Percentiles rank a stretch among this genome's conserved stretches.
phyloP scores from a whole-genome alignment of 768 basidiomycete genomes.

The Pleurotus eryngii region DNA sequence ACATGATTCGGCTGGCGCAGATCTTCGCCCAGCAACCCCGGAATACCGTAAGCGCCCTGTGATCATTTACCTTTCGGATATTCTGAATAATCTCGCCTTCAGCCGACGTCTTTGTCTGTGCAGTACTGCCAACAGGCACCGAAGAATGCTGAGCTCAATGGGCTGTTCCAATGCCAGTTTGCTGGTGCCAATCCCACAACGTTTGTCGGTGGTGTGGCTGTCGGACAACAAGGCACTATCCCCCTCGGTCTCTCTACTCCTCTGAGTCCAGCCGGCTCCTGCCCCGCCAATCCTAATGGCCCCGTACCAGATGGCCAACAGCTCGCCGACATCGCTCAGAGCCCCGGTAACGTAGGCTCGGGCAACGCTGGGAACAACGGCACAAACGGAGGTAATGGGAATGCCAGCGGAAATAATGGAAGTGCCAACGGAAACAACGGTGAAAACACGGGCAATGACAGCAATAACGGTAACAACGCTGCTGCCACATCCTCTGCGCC shows the following conservation, averaged over 20 bases:
- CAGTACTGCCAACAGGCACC: constrained; percentile 56
- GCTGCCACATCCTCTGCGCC: constrained; percentile 13
- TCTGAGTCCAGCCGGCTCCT: constrained; percentile 45
- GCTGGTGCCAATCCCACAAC: constrained; percentile 38
- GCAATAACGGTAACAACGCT: constrained; percentile 16
- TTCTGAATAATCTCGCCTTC: not conserved
- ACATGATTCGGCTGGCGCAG: constrained; percentile 50
- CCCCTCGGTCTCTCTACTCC: constrained; percentile 42
- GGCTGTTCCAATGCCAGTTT: constrained; percentile 60
- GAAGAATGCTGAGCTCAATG: constrained; percentile 47
- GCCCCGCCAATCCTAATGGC: constrained; percentile 44
- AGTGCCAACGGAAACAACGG: constrained; percentile 11
- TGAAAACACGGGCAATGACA: constrained; percentile 13
- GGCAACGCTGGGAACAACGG: constrained; percentile 10
- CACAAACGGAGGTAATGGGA: constrained; percentile 3
- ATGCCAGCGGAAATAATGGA: constrained; percentile 11
- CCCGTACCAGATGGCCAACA: constrained; percentile 49
- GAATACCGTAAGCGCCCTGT: constrained; percentile 42
- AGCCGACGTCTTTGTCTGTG: constrained; percentile 42
- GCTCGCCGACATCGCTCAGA: constrained; percentile 29
- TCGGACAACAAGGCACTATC: constrained; percentile 48
- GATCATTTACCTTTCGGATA: not conserved
- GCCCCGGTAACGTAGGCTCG: constrained; percentile 28
- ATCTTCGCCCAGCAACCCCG: constrained; percentile 57
- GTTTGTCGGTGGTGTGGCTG: constrained; percentile 41